Percentiles rank a stretch among this genome's conserved stretches.
Evolutionary conservation across 768 basidiomycete species (phyloP).

Genomic region (Suillus discolor): DNA sequence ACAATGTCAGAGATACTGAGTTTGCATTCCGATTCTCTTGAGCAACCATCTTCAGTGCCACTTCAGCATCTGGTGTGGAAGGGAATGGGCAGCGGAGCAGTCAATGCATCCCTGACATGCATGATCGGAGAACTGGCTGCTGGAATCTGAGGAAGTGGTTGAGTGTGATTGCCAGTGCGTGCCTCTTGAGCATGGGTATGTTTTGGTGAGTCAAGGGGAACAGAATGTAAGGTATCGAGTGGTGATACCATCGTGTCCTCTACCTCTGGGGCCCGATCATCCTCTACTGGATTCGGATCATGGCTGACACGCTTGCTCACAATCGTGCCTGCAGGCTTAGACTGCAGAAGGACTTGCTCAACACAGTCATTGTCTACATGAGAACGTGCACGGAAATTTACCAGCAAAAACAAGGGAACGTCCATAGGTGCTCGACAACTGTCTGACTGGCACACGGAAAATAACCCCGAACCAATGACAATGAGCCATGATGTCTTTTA

Average conservation of each 20-base stretch:
- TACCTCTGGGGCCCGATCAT: too few species aligned
- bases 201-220: conserved; percentile 42
- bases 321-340: neutral
- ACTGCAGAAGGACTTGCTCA: neutral
- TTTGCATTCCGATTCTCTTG: too few species aligned
- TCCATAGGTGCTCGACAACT: too few species aligned
- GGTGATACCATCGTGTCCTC: conserved; percentile 30
- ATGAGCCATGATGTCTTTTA: too few species aligned
- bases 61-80: conserved; percentile 14
- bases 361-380: conserved; percentile 1
- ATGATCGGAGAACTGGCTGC: conserved; percentile 10
- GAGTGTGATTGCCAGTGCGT: conserved; percentile 17
- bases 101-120: conserved; percentile 24
- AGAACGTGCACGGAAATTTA: too few species aligned
- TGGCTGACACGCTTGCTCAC: neutral
- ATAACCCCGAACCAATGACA: too few species aligned
- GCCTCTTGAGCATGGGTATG: conserved; percentile 8
- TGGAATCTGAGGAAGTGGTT: conserved; percentile 19
- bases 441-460: too few species aligned
- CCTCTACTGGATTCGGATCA: conserved; percentile 7
- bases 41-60: conserved; percentile 13
- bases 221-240: conserved; percentile 39
- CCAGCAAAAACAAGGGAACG: too few species aligned
- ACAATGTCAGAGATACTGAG: conserved; percentile 68
- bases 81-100: conserved; percentile 26